A percentile compares a stretch with the other conserved stretches of the same genome.
Evolutionary conservation across 768 basidiomycete genomes (phyloP).

Genomic region (Lentinula lateritia): DNA sequence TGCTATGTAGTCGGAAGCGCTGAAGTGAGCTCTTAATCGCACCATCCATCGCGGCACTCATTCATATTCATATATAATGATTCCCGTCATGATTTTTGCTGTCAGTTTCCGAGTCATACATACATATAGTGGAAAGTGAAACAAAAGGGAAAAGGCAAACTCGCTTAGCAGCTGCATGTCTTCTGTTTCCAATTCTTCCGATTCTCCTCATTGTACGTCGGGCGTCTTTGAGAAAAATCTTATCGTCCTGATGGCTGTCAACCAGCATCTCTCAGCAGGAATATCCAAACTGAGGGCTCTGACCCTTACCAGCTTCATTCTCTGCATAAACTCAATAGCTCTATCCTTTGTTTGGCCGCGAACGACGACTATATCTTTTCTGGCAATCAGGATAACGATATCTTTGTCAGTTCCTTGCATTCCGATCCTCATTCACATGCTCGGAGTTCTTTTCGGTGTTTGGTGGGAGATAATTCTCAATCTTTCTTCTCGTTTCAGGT

Average conservation of each 20-base stretch:
- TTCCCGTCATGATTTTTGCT: not conserved
- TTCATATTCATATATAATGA: not conserved
- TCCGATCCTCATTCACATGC: not conserved
- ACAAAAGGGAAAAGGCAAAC: not conserved
- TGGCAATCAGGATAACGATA: conserved; percentile 74
- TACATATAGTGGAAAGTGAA: too few species aligned
- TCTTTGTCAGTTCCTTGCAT: conserved; percentile 48
- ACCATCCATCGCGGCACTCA: not conserved
- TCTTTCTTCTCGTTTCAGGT: conserved; percentile 44
- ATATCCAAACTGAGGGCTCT: conserved; percentile 36
- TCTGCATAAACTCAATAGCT: conserved; percentile 62
- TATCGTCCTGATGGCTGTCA: not conserved
- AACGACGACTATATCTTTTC: conserved; percentile 73
- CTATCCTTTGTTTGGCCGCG: conserved; percentile 72
- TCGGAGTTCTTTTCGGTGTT: not conserved
- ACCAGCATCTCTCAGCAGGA: conserved; percentile 55
- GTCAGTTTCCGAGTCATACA: not conserved
- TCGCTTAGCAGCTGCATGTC: not conserved
- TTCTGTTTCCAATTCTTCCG: not conserved
- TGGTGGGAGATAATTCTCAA: not conserved
- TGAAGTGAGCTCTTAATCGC: not conserved
- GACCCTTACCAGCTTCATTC: conserved; percentile 59
- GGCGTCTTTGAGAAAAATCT: not conserved
- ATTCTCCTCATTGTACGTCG: not conserved
- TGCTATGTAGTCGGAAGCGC: not conserved